Evolutionary conservation across 306 rosid species (phyloP), one percentile per base, ranked within the genome.

Genomic region (Lathyrus tuberosus): DNA sequence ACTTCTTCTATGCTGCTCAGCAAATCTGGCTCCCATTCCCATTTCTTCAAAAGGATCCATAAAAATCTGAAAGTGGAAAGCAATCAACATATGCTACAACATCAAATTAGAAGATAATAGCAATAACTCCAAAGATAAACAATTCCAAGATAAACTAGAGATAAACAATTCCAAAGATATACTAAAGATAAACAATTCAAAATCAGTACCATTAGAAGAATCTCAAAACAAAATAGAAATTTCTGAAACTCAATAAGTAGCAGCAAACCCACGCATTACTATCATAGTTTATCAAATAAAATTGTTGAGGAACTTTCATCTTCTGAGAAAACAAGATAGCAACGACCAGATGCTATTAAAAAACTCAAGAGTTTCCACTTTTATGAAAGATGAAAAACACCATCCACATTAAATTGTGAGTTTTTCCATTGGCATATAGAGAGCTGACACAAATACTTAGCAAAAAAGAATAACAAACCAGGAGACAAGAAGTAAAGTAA

Each of bases 31-130:
- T 43, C 87, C 91, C 84, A 76, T 82, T 70, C 81, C 95, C 71
- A 91, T 69, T 76, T 91, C 97, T 83, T 95, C 99, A 80, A 95
- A 89, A 67, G 96, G 99, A 70, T 95, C 97, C 82, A 83, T 78
- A 79, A 80, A 79, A 83, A 86, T 86, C 97, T 95, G 78, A 53
- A 75, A 75, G 67, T 14, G 52, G 63, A 64, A 63, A 67, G 20
- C 67, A 76, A 22, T 31, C 28, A 73, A 15, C 58, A 81, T 30
- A 57, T 69, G 24, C 74, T 78, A 71, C 17, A 38, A 37, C 28
- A 53, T 68, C 16, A 62, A 10, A 33, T 53, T 74, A 53, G 72
- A 82, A 43, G 53, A 49, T 35, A 74, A 49, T 11, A 28, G 60
- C 41, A 44, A 18, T 17, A 73, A 12, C 33, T 38, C n/a, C 7